These are phyloP conservation scores for Zanthoxylum bungeanum DNA, from an alignment of 345 rosid genomes.

Conservation along the genomic window DNA sequence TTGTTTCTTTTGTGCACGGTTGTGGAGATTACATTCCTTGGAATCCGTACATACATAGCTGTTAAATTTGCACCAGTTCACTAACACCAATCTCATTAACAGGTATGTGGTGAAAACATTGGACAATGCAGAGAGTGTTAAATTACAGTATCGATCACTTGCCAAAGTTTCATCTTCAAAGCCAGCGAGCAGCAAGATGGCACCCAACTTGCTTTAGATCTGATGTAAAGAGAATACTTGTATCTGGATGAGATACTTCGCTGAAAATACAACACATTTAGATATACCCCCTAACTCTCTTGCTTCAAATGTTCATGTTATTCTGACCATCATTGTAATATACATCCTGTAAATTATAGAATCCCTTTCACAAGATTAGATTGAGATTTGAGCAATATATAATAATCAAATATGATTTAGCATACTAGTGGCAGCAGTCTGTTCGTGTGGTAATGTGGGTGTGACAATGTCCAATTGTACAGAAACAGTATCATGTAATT, in stretches of 20 bases:
- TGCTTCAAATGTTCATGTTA: background rate
- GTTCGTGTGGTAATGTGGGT: no score
- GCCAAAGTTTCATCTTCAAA: slow-evolving; percentile 55
- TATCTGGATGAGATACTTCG: background rate
- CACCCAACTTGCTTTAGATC: slow-evolving; percentile 56
- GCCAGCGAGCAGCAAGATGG: slow-evolving; percentile 46
- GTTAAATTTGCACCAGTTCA: no score
- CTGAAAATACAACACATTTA: background rate
- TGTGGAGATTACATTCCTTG: background rate
- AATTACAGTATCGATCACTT: slow-evolving; percentile 84
- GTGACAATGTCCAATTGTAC: no score
- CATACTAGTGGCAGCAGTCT: no score
- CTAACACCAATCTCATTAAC: slow-evolving; percentile 10
- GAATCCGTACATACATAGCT: background rate
- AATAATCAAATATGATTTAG: slow-evolving; percentile 12
- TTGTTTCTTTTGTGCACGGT: background rate
- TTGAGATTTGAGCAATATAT: slow-evolving; percentile 3
- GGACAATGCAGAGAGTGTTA: slow-evolving; percentile 90
- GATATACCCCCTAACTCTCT: slow-evolving; percentile 16
- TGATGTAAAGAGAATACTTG: slow-evolving; percentile 1
- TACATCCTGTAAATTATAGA: slow-evolving; percentile 34
- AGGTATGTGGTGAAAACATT: slow-evolving; percentile 94
- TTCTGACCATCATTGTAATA: slow-evolving; percentile 13
- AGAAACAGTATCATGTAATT: background rate
- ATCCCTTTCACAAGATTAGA: slow-evolving; percentile 11